Evolutionary conservation across 805 yeast species (phyloP).

Genomic region (Kluyveromyces aestuarii): DNA sequence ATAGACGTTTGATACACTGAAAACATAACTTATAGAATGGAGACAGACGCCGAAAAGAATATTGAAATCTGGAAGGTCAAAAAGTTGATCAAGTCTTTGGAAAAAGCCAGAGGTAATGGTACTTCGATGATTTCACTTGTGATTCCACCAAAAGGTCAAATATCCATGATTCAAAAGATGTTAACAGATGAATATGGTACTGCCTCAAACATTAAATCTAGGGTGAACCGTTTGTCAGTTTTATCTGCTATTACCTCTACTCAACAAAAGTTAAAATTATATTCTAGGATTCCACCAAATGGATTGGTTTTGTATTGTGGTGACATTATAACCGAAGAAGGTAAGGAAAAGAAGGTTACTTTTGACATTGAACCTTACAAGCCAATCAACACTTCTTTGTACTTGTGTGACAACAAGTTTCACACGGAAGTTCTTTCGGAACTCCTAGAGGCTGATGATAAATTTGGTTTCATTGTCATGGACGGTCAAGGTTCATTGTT

Average conservation of each 20-base stretch:
- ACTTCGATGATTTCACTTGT: conserved; percentile 97
- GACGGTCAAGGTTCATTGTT: conserved; percentile 98
- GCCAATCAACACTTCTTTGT: conserved; percentile 95
- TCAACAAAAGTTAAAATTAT: conserved; percentile 89
- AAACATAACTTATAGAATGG: conserved; percentile 12
- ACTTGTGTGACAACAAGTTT: conserved; percentile 95
- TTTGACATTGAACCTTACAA: conserved; percentile 98
- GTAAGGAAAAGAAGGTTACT: conserved; percentile 93
- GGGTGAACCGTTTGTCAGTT: conserved; percentile 94
- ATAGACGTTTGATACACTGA: neutral
- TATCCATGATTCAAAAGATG: conserved; percentile 79
- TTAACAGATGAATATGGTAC: conserved; percentile 98
- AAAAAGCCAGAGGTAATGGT: conserved; percentile 95
- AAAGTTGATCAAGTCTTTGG: conserved; percentile 81
- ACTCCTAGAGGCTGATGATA: conserved; percentile 88
- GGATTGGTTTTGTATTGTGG: conserved; percentile 98
- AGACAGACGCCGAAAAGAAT: conserved; percentile 86
- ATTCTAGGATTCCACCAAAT: conserved; percentile 83
- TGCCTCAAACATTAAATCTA: conserved; percentile 94
- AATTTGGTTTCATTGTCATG: conserved; percentile 96
- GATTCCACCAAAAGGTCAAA: conserved; percentile 93
- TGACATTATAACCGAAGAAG: conserved; percentile 94
- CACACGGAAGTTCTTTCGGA: conserved; percentile 96
- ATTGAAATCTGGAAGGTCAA: conserved; percentile 99
- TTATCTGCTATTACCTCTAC: conserved; percentile 96